Evolutionary conservation across 2,329 filamentous ascomycete genomes (phyloP), one percentile per base, ranked within the genome.

Genomic region (Nakataea oryzae): DNA sequence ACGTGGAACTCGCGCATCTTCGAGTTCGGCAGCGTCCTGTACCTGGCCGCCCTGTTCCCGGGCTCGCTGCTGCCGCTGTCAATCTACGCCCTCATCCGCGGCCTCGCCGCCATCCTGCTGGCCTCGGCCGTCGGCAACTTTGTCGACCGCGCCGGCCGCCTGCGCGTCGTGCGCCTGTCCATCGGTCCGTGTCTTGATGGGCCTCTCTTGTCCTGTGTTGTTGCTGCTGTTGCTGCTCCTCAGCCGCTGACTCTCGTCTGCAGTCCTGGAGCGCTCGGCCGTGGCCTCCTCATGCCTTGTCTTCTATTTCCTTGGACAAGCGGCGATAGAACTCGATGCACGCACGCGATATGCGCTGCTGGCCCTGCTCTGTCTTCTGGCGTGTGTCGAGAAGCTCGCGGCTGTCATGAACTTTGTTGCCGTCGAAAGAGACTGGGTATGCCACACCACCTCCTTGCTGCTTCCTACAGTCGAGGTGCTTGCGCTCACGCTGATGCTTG

Each of bases 391-490:
- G 72, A 92, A 91, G 70, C 72, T 90, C 11, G 79, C 78, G 17
- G 79, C 85, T 1, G 78, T 86, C 7, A 79, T 85, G 70, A 91
- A 91, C 69, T 77, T 83, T 0, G 82, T 91, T 0, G 78, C 88
- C 0, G 80, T 92, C 0, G 89, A 91, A 70, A 77, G 85, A 67
- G 89, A 92, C 67, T 91, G 88, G 88, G 79, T 84, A 47, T 47
- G 34, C 3, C 17, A 24, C 24, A 8, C 21, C 21, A 2, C 6
- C 9, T 50, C 21, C 24, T 50, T 21, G 21, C 24, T 6, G n/a
- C n/a, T 2, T n/a, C 17, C 8, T 24, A n/a, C 21, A 21, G 21
- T 1, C 41, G 21, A 24, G 7, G 24, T 12, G 13, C 4, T 3
- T 8, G 3, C 5, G 21, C 41, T 50, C 41, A 50, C 41, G 24